Evolutionary conservation across 305 asterid species (phyloP).

Genomic region (Fraxinus ornus): DNA sequence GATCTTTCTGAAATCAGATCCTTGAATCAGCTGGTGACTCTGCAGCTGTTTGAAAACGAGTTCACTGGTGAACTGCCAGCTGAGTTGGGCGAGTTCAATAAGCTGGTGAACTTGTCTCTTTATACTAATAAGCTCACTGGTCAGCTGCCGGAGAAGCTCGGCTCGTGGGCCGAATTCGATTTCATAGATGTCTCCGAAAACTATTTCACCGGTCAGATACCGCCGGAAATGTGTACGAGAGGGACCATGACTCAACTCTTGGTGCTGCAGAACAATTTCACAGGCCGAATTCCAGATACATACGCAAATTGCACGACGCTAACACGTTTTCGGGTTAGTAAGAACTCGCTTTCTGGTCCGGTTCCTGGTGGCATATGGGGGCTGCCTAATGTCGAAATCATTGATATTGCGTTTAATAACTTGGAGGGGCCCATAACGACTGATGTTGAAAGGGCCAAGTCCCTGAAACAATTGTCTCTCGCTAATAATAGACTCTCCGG

Average conservation of each 20-base stretch:
- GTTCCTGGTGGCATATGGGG: conserved; percentile 84
- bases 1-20: conserved; percentile 53
- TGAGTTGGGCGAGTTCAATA: conserved; percentile 68
- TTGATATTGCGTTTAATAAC: conserved; percentile 54
- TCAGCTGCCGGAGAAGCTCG: conserved; percentile 59
- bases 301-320: conserved; percentile 55
- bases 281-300: conserved; percentile 68
- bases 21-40: conserved; percentile 50
- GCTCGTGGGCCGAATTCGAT: conserved; percentile 68
- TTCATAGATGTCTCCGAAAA: conserved; percentile 80
- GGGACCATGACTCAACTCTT: conserved; percentile 59
- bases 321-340: conserved; percentile 60
- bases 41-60: conserved; percentile 61
- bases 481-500: conserved; percentile 60
- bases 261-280: conserved; percentile 64
- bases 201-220: conserved; percentile 67
- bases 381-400: conserved; percentile 46
- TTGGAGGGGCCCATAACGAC: conserved; percentile 63
- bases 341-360: conserved; percentile 61
- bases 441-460: conserved; percentile 61
- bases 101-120: conserved; percentile 57
- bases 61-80: conserved; percentile 72
- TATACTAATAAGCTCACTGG: conserved; percentile 67
- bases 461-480: conserved; percentile 50
- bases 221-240: conserved; percentile 83